Conservation (phyloP, 2,329 filamentous ascomycete genomes). For the Aspergillus flavus region DNA sequence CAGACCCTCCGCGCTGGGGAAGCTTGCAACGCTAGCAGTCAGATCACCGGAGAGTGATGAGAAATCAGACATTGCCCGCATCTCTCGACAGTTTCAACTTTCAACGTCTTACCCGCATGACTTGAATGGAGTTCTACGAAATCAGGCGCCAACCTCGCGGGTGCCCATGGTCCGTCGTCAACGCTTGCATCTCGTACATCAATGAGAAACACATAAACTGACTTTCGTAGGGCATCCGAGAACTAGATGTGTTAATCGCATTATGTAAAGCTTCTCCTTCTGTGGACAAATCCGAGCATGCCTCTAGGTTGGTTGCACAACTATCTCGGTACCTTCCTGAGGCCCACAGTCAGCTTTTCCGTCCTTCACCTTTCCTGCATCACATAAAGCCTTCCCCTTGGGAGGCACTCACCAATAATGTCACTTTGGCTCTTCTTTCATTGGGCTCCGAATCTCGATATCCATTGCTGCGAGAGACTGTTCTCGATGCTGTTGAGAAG, state of each 20-base stretch:
- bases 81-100: conserved; percentile 35
- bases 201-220: conserved; percentile 17
- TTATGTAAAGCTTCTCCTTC: conserved; percentile 86
- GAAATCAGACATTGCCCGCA: conserved; percentile 39
- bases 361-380: conserved; percentile 78
- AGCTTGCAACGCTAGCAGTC: conserved; percentile 47
- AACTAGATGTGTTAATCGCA: conserved; percentile 88
- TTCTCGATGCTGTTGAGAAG: conserved; percentile 67
- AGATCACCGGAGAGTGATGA: conserved; percentile 31
- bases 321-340: conserved; percentile 84
- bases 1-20: conserved; percentile 47
- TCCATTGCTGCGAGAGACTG: conserved; percentile 65
- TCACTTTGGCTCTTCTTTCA: conserved; percentile 79
- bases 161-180: conserved; percentile 40
- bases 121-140: conserved; percentile 40
- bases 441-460: conserved; percentile 68
- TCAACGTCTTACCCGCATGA: conserved; percentile 29
- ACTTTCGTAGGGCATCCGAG: conserved; percentile 70
- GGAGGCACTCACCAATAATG: conserved; percentile 76
- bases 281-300: conserved; percentile 70
- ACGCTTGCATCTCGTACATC: background rate
- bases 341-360: conserved; percentile 76
- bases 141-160: conserved; percentile 40
- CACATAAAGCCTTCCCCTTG: conserved; percentile 85
- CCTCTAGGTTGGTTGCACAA: conserved; percentile 76